Percentiles rank a stretch among this genome's conserved stretches.
These are phyloP conservation scores for Trichoderma pleuroti DNA, from an alignment of 2,329 filamentous ascomycete species.

Conservation along the genomic window DNA sequence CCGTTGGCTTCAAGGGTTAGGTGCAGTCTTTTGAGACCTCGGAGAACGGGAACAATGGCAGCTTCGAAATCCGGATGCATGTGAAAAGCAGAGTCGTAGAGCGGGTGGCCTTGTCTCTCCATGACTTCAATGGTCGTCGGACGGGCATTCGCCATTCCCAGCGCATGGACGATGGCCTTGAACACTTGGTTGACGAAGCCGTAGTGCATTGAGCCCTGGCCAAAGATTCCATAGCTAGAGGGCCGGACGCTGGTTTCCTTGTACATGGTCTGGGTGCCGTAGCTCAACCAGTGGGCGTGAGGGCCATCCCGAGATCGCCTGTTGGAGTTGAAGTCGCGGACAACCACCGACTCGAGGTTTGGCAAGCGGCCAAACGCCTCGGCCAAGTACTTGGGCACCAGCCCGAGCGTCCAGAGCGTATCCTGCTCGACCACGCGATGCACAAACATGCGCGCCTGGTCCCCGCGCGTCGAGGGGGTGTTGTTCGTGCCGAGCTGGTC, in stretches of 20 bases:
- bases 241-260: slow-evolving; percentile 31
- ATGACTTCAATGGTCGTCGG: slow-evolving; percentile 48
- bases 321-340: slow-evolving; percentile 55
- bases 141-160: slow-evolving; percentile 38
- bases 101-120: slow-evolving; percentile 31
- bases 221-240: not conserved
- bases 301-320: slow-evolving; percentile 48
- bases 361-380: slow-evolving; percentile 53
- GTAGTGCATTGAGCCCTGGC: not conserved
- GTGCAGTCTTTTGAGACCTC: slow-evolving; percentile 44
- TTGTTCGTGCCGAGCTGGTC: slow-evolving; percentile 18
- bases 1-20: slow-evolving; percentile 25
- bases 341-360: slow-evolving; percentile 53
- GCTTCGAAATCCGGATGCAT: slow-evolving; percentile 31
- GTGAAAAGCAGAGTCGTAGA: slow-evolving; percentile 44
- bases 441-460: slow-evolving; percentile 14
- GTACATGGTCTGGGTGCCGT: slow-evolving; percentile 44
- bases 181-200: slow-evolving; percentile 38
- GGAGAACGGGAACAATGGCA: slow-evolving; percentile 40
- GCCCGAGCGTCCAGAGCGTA: slow-evolving; percentile 41
- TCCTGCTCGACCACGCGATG: slow-evolving; percentile 25
- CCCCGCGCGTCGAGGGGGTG: not conserved
- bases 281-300: slow-evolving; percentile 49
- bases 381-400: slow-evolving; percentile 51
- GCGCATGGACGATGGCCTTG: slow-evolving; percentile 38